A percentile compares a stretch with the other conserved stretches of the same genome.
Evolutionary conservation across 345 rosid species (phyloP).

Genomic region (Moricandia moricandioides): DNA sequence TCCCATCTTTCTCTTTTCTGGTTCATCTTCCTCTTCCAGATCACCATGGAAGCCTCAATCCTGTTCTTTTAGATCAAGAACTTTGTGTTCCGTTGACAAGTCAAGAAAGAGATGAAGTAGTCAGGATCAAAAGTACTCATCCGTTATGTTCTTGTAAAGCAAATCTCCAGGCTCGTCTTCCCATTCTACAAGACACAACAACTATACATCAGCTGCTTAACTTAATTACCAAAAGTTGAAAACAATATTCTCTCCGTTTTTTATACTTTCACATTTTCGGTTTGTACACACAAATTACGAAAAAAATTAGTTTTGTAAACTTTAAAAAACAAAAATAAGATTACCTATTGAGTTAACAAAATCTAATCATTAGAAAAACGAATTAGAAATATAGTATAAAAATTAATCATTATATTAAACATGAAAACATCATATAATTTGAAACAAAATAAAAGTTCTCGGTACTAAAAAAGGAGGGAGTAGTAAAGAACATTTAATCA

Average conservation of each 20-base stretch:
- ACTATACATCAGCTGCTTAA: background rate
- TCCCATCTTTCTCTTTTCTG: conserved; percentile 46
- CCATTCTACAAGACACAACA: conserved; percentile 54
- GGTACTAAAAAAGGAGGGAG: no score
- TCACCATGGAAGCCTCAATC: conserved; percentile 90
- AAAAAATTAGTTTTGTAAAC: no score
- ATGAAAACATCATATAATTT: no score
- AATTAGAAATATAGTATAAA: no score
- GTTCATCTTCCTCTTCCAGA: conserved; percentile 87
- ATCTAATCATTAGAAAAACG: no score
- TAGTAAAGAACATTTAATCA: background rate
- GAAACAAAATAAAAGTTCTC: no score
- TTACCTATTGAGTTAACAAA: no score
- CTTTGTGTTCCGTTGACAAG: conserved; percentile 73
- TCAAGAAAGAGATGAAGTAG: conserved; percentile 67
- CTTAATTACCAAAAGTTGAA: background rate
- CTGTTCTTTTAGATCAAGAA: conserved; percentile 85
- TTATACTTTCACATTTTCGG: no score
- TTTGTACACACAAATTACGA: no score
- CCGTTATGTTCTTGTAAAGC: conserved; percentile 81
- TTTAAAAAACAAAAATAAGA: no score
- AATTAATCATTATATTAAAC: no score
- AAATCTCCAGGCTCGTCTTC: conserved; percentile 74
- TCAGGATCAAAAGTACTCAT: conserved; percentile 73
- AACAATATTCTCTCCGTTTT: background rate